These are phyloP conservation scores for Acacia melanoxylon DNA, from an alignment of 306 rosid genomes.

Conservation along the genomic window DNA sequence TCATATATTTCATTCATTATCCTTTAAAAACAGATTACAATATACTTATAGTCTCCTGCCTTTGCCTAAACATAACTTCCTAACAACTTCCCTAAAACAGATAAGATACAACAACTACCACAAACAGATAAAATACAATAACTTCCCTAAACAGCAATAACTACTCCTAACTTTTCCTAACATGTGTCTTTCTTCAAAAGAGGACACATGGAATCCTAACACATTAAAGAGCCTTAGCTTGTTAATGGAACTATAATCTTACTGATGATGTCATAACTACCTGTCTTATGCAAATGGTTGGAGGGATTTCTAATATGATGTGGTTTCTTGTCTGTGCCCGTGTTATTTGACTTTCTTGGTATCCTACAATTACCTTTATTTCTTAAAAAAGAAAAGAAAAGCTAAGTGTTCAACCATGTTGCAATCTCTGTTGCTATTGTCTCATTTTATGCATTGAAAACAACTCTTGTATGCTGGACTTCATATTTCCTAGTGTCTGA, in stretches of 20 bases:
- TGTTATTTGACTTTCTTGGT: neutral
- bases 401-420: neutral
- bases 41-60: too few species aligned
- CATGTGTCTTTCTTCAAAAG: too few species aligned
- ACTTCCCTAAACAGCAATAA: too few species aligned
- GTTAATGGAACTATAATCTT: neutral
- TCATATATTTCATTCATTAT: too few species aligned
- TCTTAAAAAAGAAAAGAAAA: neutral
- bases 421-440: neutral
- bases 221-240: neutral
- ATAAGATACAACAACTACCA: too few species aligned
- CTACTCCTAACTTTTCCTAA: too few species aligned
- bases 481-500: constrained; percentile 29
- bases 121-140: too few species aligned
- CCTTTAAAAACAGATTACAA: too few species aligned
- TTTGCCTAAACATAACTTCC: too few species aligned
- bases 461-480: constrained; percentile 1
- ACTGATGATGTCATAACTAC: neutral
- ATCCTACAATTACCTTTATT: neutral
- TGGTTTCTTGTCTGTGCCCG: neutral
- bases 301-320: neutral
- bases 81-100: too few species aligned
- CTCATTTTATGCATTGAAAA: neutral
- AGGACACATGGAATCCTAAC: too few species aligned
- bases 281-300: neutral